Evolutionary conservation across 1,284 basidiomycete species (phyloP).

Genomic region (Porodaedalea pini): DNA sequence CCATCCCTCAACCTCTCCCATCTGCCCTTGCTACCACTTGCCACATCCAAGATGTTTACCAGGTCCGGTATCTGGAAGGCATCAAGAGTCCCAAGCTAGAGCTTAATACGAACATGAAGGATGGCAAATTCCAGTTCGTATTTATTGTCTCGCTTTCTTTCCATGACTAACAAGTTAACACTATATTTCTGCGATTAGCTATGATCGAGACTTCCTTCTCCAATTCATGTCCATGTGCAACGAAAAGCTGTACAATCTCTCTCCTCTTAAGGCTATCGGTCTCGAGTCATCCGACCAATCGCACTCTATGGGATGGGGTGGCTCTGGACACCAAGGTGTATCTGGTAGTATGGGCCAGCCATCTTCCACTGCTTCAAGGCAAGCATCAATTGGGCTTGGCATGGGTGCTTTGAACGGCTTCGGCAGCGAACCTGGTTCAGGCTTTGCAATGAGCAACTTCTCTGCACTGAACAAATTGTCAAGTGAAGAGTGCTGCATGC

Average conservation of each 20-base stretch:
- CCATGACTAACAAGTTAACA: slow-evolving; percentile 10
- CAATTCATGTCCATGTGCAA: no score
- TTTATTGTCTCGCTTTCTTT: no score
- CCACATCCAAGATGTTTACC: slow-evolving; percentile 78
- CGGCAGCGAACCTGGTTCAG: slow-evolving; percentile 23
- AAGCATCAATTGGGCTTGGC: no score
- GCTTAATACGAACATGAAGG: slow-evolving; percentile 80
- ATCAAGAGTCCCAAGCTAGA: slow-evolving; percentile 81
- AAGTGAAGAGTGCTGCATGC: slow-evolving; percentile 71
- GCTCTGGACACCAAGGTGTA: no score
- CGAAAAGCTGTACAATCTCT: no score
- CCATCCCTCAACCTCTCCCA: no score
- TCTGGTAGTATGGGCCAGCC: no score
- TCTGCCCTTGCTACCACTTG: slow-evolving; percentile 69
- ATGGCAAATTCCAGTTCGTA: no score
- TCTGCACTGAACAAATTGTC: slow-evolving; percentile 54
- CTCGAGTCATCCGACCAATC: no score
- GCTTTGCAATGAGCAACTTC: slow-evolving; percentile 68
- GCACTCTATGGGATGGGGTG: no score
- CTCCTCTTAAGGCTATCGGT: no score
- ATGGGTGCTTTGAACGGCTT: slow-evolving; percentile 41
- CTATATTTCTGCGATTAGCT: slow-evolving; percentile 45
- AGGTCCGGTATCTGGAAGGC: slow-evolving; percentile 80
- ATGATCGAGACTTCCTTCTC: slow-evolving; percentile 96
- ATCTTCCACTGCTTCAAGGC: no score